Conservation (phyloP, 208 protist species). For the Jaenimonas drosophilae region DNA sequence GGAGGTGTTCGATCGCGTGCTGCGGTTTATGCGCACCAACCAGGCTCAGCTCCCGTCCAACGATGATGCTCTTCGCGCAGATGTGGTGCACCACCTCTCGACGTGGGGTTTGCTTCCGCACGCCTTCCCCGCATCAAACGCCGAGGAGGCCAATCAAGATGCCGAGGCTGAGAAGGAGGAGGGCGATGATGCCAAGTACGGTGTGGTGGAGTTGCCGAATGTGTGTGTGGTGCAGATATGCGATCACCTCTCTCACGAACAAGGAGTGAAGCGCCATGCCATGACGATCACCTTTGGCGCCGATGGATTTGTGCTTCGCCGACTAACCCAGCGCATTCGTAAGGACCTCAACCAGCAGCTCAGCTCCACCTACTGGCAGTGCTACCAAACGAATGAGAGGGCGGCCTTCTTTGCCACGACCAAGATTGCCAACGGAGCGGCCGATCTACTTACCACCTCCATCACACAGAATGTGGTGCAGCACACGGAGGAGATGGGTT, state of each 20-base stretch:
- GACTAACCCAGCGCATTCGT: constrained; percentile 58
- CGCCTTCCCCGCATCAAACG: constrained; percentile 31
- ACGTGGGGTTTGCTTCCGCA: constrained; percentile 62
- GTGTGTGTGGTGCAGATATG: constrained; percentile 82
- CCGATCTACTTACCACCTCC: constrained; percentile 74
- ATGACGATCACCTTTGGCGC: constrained; percentile 83
- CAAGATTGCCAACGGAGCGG: constrained; percentile 77
- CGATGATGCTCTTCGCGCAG: constrained; percentile 54
- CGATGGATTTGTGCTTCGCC: constrained; percentile 71
- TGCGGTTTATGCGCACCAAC: constrained; percentile 61
- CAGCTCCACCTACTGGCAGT: constrained; percentile 85
- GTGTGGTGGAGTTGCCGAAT: constrained; percentile 37
- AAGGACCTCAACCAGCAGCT: constrained; percentile 62
- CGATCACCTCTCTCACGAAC: constrained; percentile 82
- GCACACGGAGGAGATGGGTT: constrained; percentile 77
- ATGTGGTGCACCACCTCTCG: constrained; percentile 52
- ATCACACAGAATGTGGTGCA: constrained; percentile 75
- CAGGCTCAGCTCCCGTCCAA: constrained; percentile 40
- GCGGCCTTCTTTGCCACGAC: constrained; percentile 84
- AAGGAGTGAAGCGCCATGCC: constrained; percentile 80
- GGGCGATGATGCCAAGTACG: constrained; percentile 2
- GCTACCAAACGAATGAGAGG: constrained; percentile 79
- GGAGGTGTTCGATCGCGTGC: constrained; percentile 65
- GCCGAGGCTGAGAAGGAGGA: background rate
- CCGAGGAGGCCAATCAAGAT: background rate